These are phyloP conservation scores for Trichophyton mentagrophytes DNA, from an alignment of 2,329 filamentous ascomycete species.

Conservation along the genomic window DNA sequence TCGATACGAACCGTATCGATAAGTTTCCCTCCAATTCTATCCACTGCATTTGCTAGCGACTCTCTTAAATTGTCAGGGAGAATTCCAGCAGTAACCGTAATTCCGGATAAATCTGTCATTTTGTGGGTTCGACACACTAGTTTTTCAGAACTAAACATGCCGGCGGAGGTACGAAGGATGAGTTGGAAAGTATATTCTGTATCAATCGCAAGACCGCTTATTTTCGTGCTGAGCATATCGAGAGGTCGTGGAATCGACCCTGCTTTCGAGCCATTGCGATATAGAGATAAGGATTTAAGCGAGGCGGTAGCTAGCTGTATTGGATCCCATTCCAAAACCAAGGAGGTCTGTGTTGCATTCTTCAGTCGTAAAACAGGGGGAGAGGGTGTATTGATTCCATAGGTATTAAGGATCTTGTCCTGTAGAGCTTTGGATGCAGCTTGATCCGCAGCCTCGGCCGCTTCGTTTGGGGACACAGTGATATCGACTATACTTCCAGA, in stretches of 20 bases:
- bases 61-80: constrained; percentile 63
- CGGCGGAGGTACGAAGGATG: constrained; percentile 78
- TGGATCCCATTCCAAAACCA: constrained; percentile 96
- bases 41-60: constrained; percentile 59
- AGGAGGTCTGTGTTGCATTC: constrained; percentile 96
- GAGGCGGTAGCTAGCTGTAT: constrained; percentile 86
- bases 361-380: constrained; percentile 74
- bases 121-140: constrained; percentile 85
- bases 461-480: constrained; percentile 74
- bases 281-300: constrained; percentile 76
- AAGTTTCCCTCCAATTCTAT: constrained; percentile 84
- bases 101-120: constrained; percentile 93
- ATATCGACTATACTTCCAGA: constrained; percentile 98
- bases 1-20: constrained; percentile 86
- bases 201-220: constrained; percentile 89
- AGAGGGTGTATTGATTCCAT: constrained; percentile 66
- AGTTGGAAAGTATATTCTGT: constrained; percentile 93
- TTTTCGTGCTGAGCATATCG: constrained; percentile 90
- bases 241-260: constrained; percentile 81
- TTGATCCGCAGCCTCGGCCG: constrained; percentile 62
- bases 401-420: constrained; percentile 71
- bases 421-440: constrained; percentile 74
- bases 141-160: constrained; percentile 72
- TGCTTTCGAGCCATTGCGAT: constrained; percentile 92
- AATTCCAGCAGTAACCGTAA: constrained; percentile 85